Percentiles rank a stretch among this genome's conserved stretches.
Evolutionary conservation across 2,329 filamentous ascomycete species (phyloP).

Genomic region (Pseudocercospora pini-densiflorae): DNA sequence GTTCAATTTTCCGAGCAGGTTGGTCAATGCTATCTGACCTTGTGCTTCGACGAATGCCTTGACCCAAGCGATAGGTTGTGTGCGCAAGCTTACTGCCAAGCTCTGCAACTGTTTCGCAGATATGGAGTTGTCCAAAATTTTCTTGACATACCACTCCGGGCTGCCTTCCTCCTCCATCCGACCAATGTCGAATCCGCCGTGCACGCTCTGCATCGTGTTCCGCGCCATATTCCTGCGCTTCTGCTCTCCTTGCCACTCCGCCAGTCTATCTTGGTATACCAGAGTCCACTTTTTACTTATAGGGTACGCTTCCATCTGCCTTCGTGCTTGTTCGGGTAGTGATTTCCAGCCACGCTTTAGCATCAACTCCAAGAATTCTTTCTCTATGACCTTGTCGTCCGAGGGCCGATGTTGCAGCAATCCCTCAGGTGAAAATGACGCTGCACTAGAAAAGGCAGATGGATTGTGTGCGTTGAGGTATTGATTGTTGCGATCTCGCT

Average conservation of each 20-base stretch:
- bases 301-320: constrained; percentile 96
- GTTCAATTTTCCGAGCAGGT: constrained; percentile 91
- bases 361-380: constrained; percentile 93
- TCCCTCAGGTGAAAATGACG: constrained; percentile 58
- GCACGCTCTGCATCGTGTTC: constrained; percentile 63
- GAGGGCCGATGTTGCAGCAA: constrained; percentile 72
- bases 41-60: constrained; percentile 96
- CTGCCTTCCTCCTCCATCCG: constrained; percentile 93
- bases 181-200: constrained; percentile 67
- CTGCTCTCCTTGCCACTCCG: constrained; percentile 92
- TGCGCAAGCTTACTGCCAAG: constrained; percentile 90
- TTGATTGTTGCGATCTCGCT: constrained; percentile 33
- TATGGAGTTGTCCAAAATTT: constrained; percentile 94
- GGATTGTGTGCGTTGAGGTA: constrained; percentile 49
- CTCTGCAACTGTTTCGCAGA: constrained; percentile 90
- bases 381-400: constrained; percentile 83
- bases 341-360: constrained; percentile 98
- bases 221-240: constrained; percentile 79
- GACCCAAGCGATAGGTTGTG: constrained; percentile 97
- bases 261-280: constrained; percentile 91
- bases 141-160: constrained; percentile 97
- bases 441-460: constrained; percentile 53
- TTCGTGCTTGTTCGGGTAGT: constrained; percentile 87
- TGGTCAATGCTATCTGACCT: constrained; percentile 93
- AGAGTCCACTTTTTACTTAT: constrained; percentile 97